phyloP scores from a whole-genome alignment of 2,329 filamentous ascomycete genomes.

The Beauveria australis region DNA sequence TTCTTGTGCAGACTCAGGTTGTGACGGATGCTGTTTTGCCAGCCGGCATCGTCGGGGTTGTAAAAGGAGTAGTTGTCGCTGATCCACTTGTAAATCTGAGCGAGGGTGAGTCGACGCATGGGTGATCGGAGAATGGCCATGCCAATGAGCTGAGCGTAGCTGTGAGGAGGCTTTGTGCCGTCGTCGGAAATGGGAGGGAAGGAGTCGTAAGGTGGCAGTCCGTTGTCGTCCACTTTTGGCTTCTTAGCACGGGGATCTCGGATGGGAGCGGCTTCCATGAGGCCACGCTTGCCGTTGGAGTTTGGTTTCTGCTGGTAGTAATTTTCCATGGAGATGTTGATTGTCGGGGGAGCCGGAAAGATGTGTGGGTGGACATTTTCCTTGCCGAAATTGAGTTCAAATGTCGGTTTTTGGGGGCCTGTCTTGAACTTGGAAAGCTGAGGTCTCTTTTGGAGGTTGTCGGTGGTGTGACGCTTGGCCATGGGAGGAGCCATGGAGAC shows the following conservation, averaged over 20 bases:
- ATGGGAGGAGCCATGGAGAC: conserved; percentile 59
- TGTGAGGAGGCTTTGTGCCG: conserved; percentile 80
- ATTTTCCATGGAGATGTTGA: conserved; percentile 43
- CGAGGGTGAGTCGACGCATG: conserved; percentile 73
- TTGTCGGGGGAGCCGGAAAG: conserved; percentile 38
- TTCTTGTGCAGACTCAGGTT: conserved; percentile 96
- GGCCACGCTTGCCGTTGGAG: conserved; percentile 47
- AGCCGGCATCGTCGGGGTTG: conserved; percentile 73
- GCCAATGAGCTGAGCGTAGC: conserved; percentile 89
- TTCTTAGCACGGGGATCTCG: conserved; percentile 67
- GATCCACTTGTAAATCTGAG: conserved; percentile 99
- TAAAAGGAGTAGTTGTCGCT: conserved; percentile 92
- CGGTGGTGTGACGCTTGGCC: conserved; percentile 46
- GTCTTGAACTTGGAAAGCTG: conserved; percentile 52
- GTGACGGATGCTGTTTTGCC: conserved; percentile 98
- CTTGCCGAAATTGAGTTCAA: conserved; percentile 41
- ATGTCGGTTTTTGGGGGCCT: conserved; percentile 42
- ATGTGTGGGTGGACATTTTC: conserved; percentile 47
- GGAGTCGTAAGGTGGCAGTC: conserved; percentile 63
- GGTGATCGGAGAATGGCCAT: conserved; percentile 92
- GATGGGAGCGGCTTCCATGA: conserved; percentile 66
- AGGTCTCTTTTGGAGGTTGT: conserved; percentile 62
- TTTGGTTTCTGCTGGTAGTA: conserved; percentile 45
- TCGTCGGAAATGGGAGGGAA: conserved; percentile 79
- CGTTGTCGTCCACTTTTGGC: conserved; percentile 48